Evolutionary conservation across 768 basidiomycete genomes (phyloP).

Genomic region (Leccinellum rugosiceps): DNA sequence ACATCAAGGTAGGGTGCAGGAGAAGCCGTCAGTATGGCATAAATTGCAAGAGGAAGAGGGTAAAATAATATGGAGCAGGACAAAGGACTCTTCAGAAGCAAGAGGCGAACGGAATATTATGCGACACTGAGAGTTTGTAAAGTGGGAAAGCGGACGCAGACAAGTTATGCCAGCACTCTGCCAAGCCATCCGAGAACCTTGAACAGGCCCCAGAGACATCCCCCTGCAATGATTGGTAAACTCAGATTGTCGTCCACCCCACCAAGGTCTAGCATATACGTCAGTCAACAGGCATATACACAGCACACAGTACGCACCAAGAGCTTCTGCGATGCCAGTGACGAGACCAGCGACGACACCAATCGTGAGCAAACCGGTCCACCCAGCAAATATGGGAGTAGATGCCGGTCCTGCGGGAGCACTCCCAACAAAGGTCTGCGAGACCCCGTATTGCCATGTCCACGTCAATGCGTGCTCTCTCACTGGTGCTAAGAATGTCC

Average conservation of each 20-base stretch:
- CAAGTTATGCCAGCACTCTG: slow-evolving; percentile 12
- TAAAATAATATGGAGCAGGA: neutral
- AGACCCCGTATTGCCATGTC: slow-evolving; percentile 54
- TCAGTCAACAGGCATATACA: slow-evolving; percentile 4
- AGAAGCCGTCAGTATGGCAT: neutral
- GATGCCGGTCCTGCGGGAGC: neutral
- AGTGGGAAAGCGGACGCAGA: neutral
- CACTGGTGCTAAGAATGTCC: slow-evolving; percentile 57
- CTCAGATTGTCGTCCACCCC: slow-evolving; percentile 87
- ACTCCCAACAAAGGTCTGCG: slow-evolving; percentile 22
- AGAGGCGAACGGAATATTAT: neutral
- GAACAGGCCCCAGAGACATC: slow-evolving; percentile 57
- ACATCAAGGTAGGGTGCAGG: neutral
- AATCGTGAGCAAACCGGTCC: slow-evolving; percentile 50
- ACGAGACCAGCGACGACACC: slow-evolving; percentile 70
- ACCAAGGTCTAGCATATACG: slow-evolving; percentile 61
- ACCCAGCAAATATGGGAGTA: slow-evolving; percentile 21
- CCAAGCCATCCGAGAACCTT: slow-evolving; percentile 38
- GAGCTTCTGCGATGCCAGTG: slow-evolving; percentile 82
- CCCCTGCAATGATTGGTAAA: slow-evolving; percentile 83
- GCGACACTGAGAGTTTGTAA: neutral
- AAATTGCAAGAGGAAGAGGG: neutral
- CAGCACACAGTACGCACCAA: slow-evolving; percentile 53
- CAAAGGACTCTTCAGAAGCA: neutral
- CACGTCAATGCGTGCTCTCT: slow-evolving; percentile 46